A percentile compares a stretch with the other conserved stretches of the same genome.
phyloP scores from a whole-genome alignment of 2,329 filamentous ascomycete species.

The Sarocladiaceae sp. region DNA sequence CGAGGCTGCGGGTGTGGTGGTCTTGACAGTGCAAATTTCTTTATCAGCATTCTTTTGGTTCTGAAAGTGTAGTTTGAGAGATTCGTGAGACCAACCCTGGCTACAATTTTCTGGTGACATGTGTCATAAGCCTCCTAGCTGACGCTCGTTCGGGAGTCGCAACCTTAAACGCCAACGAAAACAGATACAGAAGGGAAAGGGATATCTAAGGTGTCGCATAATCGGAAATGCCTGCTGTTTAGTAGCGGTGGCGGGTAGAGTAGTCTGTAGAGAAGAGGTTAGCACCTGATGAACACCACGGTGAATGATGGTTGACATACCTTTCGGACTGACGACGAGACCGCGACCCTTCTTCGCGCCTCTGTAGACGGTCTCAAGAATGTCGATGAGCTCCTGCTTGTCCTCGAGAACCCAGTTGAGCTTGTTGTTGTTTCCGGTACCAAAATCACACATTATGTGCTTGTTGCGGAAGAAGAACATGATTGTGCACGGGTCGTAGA shows the following conservation, averaged over 20 bases:
- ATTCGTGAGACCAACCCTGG: conserved; percentile 11
- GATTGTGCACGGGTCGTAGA: conserved; percentile 88
- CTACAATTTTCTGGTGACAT: neutral
- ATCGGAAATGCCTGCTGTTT: conserved; percentile 9
- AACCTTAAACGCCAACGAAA: conserved; percentile 4
- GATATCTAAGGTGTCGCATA: neutral
- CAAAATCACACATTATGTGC: conserved; percentile 98
- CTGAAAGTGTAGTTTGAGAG: neutral
- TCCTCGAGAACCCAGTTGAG: conserved; percentile 92
- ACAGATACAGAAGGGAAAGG: neutral
- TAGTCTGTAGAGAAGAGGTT: conserved; percentile 23
- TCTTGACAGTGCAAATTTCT: too few species aligned
- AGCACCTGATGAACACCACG: neutral
- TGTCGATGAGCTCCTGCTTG: conserved; percentile 98
- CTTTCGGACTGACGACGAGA: conserved; percentile 95
- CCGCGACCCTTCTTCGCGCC: conserved; percentile 98
- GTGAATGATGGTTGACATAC: conserved; percentile 16
- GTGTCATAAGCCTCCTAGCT: neutral
- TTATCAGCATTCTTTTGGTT: neutral
- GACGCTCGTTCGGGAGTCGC: neutral
- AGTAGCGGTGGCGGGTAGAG: conserved; percentile 34
- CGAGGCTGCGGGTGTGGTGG: too few species aligned
- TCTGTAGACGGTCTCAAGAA: conserved; percentile 95
- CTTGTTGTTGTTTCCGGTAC: conserved; percentile 98
- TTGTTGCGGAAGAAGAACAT: conserved; percentile 99